A percentile compares a stretch with the other conserved stretches of the same genome.
Evolutionary conservation across 2,329 filamentous ascomycete species (phyloP).

Genomic region (Alternaria novae-zelandiae): DNA sequence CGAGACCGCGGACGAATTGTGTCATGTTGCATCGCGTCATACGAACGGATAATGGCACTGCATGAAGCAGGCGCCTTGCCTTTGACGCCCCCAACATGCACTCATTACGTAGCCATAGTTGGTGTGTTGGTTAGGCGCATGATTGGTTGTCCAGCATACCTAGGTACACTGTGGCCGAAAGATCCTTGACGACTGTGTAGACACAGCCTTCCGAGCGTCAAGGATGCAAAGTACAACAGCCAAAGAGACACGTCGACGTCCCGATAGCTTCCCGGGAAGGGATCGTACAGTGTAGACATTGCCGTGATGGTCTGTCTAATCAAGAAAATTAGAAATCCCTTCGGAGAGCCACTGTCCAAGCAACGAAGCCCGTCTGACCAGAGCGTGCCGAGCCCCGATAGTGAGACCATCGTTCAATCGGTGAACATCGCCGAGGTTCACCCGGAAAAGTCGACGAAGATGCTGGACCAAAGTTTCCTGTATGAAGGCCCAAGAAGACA

Average conservation of each 20-base stretch:
- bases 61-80: neutral
- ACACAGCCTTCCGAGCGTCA: neutral
- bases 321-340: neutral
- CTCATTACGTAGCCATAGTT: neutral
- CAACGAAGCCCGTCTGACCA: neutral
- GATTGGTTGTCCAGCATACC: neutral
- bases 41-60: neutral
- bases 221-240: too few relatives aligned
- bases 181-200: neutral
- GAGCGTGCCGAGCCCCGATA: too few relatives aligned
- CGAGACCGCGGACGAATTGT: too few relatives aligned
- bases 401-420: neutral
- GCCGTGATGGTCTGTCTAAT: too few relatives aligned
- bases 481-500: too few relatives aligned
- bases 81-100: neutral
- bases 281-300: too few relatives aligned
- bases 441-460: slow-evolving; percentile 1
- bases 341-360: neutral
- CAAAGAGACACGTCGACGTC: too few relatives aligned
- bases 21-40: neutral
- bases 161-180: neutral
- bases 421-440: neutral
- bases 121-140: neutral
- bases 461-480: neutral
- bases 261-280: too few relatives aligned